Evolutionary conservation across 441 rosid genomes (phyloP).

Genomic region (Daphne laureola): DNA sequence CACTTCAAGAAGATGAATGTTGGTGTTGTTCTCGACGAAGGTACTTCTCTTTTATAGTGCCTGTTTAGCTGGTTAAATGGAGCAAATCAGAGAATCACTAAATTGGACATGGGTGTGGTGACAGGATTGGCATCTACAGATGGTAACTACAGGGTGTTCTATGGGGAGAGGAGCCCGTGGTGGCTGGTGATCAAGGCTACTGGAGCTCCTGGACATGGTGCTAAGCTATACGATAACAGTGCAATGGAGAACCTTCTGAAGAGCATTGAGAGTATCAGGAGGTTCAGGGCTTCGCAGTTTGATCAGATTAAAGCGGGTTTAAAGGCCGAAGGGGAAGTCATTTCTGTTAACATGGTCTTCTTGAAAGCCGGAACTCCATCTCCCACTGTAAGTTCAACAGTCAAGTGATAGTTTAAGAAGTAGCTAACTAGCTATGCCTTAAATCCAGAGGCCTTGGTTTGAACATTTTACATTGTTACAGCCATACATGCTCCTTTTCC

Average conservation of each 20-base stretch:
- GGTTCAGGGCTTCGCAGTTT: slow-evolving; percentile 89
- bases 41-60: slow-evolving; percentile 19
- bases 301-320: slow-evolving; percentile 80
- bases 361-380: slow-evolving; percentile 93
- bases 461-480: no score
- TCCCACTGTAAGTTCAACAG: slow-evolving; percentile 54
- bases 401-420: no score
- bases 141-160: slow-evolving; percentile 61
- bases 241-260: slow-evolving; percentile 88
- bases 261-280: slow-evolving; percentile 73
- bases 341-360: slow-evolving; percentile 73
- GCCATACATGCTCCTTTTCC: no score
- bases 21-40: slow-evolving; percentile 87
- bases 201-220: slow-evolving; percentile 96
- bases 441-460: no score
- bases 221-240: slow-evolving; percentile 81
- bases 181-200: slow-evolving; percentile 80
- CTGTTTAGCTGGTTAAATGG: no score
- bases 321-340: slow-evolving; percentile 78
- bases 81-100: no score
- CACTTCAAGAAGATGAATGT: slow-evolving; percentile 58
- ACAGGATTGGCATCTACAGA: slow-evolving; percentile 69
- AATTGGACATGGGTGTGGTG: not conserved
- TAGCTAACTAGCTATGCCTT: no score
- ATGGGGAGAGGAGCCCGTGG: slow-evolving; percentile 80